These are phyloP conservation scores for Cladophialophora yegresii DNA, from an alignment of 2,329 filamentous ascomycete genomes.

Conservation along the genomic window DNA sequence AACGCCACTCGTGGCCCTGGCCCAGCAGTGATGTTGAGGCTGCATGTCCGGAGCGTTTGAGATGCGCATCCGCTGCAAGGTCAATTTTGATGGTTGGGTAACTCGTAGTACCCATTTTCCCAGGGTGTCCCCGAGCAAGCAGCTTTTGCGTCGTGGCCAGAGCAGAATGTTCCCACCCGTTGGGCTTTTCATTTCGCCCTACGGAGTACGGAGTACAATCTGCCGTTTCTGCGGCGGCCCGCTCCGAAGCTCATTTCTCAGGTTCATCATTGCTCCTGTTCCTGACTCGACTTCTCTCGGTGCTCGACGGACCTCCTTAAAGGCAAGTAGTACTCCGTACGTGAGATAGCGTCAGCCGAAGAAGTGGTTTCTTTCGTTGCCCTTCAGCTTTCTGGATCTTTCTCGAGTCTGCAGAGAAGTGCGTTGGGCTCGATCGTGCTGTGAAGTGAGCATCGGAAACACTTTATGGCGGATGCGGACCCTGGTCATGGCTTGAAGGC, in stretches of 20 bases:
- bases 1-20: background rate
- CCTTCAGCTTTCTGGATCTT: too few species aligned
- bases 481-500: background rate
- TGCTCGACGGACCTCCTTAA: background rate
- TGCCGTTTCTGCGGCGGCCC: constrained; percentile 7
- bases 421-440: too few species aligned
- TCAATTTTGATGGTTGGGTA: background rate
- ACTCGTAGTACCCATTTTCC: background rate
- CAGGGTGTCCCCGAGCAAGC: background rate
- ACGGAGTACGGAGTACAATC: too few species aligned
- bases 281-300: background rate
- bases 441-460: background rate
- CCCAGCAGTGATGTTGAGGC: constrained; percentile 6
- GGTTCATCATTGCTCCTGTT: background rate
- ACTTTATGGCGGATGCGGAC: background rate
- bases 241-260: constrained; percentile 1
- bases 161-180: background rate
- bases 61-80: constrained; percentile 11
- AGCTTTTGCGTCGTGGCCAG: background rate
- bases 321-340: background rate
- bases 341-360: too few species aligned
- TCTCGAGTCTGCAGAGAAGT: too few species aligned
- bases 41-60: constrained; percentile 12
- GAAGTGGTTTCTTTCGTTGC: too few species aligned
- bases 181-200: background rate